Evolutionary conservation across 129 eudicot species (phyloP).

Genomic region (Logfia minima): DNA sequence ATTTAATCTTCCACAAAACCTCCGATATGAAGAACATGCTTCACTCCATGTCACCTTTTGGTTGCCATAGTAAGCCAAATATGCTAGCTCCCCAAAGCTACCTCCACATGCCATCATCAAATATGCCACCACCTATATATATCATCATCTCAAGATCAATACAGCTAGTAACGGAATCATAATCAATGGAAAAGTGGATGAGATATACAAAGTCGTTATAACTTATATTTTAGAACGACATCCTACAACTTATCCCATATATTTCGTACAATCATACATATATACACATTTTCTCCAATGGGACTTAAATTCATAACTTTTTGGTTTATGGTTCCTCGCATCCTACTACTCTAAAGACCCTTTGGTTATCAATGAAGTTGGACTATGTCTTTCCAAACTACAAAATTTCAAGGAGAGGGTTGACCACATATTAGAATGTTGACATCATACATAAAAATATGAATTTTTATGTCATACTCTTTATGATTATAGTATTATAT

Average conservation of each 20-base stretch:
- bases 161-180: background rate
- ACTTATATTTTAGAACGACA: background rate
- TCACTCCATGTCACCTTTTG: conserved; percentile 81
- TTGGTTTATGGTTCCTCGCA: too few species aligned
- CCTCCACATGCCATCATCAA: conserved; percentile 79
- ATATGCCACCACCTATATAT: conserved; percentile 67
- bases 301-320: too few species aligned
- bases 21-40: conserved; percentile 80
- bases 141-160: background rate
- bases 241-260: too few species aligned
- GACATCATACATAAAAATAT: too few species aligned
- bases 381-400: too few species aligned
- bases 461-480: background rate
- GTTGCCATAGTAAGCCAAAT: conserved; percentile 79
- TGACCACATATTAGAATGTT: too few species aligned
- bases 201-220: background rate
- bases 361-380: too few species aligned
- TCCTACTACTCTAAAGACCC: too few species aligned
- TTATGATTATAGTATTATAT: background rate
- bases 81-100: conserved; percentile 59
- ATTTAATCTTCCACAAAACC: conserved; percentile 64
- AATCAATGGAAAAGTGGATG: background rate
- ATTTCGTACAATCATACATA: background rate
- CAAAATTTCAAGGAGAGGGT: too few species aligned
- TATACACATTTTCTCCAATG: background rate